Percentiles rank a stretch among this genome's conserved stretches.
Evolutionary conservation across 2,329 filamentous ascomycete genomes (phyloP).

Genomic region (Ophiostoma triangulosporum): DNA sequence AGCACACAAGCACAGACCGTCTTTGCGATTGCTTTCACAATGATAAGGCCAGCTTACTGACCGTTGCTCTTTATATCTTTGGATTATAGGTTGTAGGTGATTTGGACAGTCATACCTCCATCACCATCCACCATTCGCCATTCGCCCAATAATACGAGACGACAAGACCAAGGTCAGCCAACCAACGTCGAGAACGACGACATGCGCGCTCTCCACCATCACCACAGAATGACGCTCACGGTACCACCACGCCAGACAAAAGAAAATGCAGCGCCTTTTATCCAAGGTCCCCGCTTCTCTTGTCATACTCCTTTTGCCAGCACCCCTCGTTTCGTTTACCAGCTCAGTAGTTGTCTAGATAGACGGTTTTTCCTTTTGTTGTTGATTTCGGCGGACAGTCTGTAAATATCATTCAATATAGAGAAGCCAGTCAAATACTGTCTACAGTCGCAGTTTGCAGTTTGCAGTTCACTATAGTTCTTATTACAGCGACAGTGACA

Average conservation of each 20-base stretch:
- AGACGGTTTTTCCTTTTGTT: background rate
- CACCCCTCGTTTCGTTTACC: background rate
- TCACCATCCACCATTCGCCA: background rate
- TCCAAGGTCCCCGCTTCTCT: background rate
- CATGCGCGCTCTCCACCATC: background rate
- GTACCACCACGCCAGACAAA: background rate
- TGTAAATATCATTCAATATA: no score
- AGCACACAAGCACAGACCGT: background rate
- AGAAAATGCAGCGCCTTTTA: no score
- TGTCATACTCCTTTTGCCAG: background rate
- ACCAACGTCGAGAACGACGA: background rate
- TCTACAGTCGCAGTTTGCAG: no score
- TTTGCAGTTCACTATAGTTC: no score
- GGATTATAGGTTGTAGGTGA: slow-evolving; percentile 20
- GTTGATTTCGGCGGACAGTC: no score
- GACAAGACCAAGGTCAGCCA: background rate
- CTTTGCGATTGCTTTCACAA: background rate
- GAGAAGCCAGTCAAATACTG: no score
- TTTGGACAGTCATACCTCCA: background rate
- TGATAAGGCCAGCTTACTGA: slow-evolving; percentile 17
- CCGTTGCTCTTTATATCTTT: slow-evolving; percentile 12
- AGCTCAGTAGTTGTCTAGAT: background rate
- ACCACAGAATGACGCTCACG: no score
- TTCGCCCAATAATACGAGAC: no score
- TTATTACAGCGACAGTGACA: no score